Percentiles rank a stretch among this genome's conserved stretches.
phyloP scores from a whole-genome alignment of 2,329 filamentous ascomycete genomes.

The Thielaviopsis punctulata region DNA sequence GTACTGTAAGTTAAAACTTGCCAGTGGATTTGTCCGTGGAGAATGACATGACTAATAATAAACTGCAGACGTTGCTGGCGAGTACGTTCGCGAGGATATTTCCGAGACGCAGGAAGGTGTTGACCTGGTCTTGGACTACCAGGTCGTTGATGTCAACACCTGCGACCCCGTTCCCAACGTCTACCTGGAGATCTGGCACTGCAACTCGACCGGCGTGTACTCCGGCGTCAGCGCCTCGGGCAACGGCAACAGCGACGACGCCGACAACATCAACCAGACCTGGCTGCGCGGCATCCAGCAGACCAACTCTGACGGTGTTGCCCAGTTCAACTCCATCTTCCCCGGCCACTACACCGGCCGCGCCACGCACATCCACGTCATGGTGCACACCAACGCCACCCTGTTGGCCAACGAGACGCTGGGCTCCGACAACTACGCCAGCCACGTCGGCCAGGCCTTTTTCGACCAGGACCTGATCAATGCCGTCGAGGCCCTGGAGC shows the following conservation, averaged over 20 bases:
- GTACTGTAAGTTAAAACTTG: conserved; percentile 18
- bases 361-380: conserved; percentile 25
- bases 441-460: conserved; percentile 46
- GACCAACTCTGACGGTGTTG: conserved; percentile 24
- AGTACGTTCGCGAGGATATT: conserved; percentile 23
- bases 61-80: conserved; percentile 19
- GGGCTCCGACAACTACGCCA: conserved; percentile 26
- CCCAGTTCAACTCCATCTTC: conserved; percentile 25
- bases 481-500: conserved; percentile 28
- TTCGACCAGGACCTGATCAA: conserved; percentile 38
- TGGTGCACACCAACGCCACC: conserved; percentile 19
- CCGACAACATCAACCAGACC: conserved; percentile 20
- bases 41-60: neutral
- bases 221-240: conserved; percentile 22
- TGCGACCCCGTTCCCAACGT: conserved; percentile 24
- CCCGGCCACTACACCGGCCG: conserved; percentile 27
- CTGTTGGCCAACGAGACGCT: conserved; percentile 33
- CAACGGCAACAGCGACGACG: conserved; percentile 19
- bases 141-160: conserved; percentile 26
- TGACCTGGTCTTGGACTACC: conserved; percentile 24
- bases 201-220: conserved; percentile 29
- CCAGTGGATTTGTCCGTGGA: neutral
- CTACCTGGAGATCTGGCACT: conserved; percentile 28
- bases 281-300: conserved; percentile 24
- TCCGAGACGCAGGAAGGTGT: conserved; percentile 25